These are phyloP conservation scores for Hypoxylon lienhwacheense DNA, from an alignment of 495 filamentous ascomycete species.

Conservation along the genomic window DNA sequence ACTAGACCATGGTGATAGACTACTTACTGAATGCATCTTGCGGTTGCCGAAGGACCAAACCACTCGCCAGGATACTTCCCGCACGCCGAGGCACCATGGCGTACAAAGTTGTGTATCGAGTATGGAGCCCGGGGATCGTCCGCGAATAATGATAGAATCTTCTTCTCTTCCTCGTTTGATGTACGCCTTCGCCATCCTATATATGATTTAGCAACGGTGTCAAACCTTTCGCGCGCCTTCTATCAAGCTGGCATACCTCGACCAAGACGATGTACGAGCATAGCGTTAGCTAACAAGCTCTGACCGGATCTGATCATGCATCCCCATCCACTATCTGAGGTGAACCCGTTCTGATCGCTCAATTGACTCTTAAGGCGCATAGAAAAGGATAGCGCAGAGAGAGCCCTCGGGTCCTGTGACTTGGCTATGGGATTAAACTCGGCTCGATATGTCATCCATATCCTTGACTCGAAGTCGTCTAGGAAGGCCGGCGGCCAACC, in stretches of 20 bases:
- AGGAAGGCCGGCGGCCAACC: constrained; percentile 87
- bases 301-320: constrained; percentile 99
- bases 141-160: constrained; percentile 80
- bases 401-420: constrained; percentile 67
- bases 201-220: constrained; percentile 30
- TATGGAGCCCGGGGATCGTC: constrained; percentile 86
- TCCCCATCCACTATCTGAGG: constrained; percentile 94
- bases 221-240: neutral
- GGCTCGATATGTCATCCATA: constrained; percentile 97
- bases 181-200: constrained; percentile 77
- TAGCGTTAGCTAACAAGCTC: constrained; percentile 84
- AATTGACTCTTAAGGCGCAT: constrained; percentile 83
- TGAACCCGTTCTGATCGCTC: constrained; percentile 78
- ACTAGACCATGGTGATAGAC: neutral
- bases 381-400: constrained; percentile 76
- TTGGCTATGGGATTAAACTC: constrained; percentile 83
- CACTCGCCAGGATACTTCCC: constrained; percentile 96
- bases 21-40: constrained; percentile 89
- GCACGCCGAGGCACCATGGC: constrained; percentile 82
- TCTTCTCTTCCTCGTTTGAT: constrained; percentile 63
- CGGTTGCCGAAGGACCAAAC: constrained; percentile 98
- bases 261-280: constrained; percentile 70
- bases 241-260: constrained; percentile 61
- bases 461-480: constrained; percentile 86
- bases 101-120: constrained; percentile 93